Percentiles rank a stretch among this genome's conserved stretches.
phyloP scores from a whole-genome alignment of 75 land plant genomes.

The Larix kaempferi region DNA sequence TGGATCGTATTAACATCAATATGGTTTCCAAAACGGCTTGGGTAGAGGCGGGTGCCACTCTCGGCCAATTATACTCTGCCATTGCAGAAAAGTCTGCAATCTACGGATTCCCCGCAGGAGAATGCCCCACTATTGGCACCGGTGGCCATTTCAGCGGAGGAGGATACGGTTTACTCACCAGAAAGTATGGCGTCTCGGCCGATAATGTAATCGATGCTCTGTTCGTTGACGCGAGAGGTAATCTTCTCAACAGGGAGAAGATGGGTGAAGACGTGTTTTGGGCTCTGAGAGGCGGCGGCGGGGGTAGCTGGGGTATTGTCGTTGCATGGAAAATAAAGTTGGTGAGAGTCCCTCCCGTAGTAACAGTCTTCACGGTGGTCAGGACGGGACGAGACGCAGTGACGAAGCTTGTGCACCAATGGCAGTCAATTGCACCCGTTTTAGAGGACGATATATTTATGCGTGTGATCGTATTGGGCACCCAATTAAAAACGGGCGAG shows the following conservation, averaged over 20 bases:
- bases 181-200: slow-evolving; percentile 28
- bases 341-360: neutral
- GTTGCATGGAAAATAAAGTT: slow-evolving; percentile 14
- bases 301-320: slow-evolving; percentile 15
- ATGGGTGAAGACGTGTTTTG: slow-evolving; percentile 2
- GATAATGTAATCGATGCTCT: slow-evolving; percentile 35
- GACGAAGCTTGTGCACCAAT: neutral
- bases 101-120: slow-evolving; percentile 34
- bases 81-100: slow-evolving; percentile 16
- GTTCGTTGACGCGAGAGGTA: slow-evolving; percentile 13
- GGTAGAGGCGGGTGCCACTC: slow-evolving; percentile 37
- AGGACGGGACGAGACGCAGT: neutral
- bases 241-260: neutral
- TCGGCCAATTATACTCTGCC: slow-evolving; percentile 36
- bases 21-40: slow-evolving; percentile 15
- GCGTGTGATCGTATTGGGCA: neutral
- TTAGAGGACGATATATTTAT: neutral
- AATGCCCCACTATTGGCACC: slow-evolving; percentile 39
- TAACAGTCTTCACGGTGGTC: neutral
- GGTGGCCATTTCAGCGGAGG: slow-evolving; percentile 48
- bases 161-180: slow-evolving; percentile 25
- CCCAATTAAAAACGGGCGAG: neutral
- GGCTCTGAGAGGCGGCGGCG: slow-evolving; percentile 9
- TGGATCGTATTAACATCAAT: slow-evolving; percentile 15
- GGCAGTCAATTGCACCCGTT: slow-evolving; percentile 3